These are phyloP conservation scores for Glonium stellatum DNA, from an alignment of 495 filamentous ascomycete genomes.

Conservation along the genomic window DNA sequence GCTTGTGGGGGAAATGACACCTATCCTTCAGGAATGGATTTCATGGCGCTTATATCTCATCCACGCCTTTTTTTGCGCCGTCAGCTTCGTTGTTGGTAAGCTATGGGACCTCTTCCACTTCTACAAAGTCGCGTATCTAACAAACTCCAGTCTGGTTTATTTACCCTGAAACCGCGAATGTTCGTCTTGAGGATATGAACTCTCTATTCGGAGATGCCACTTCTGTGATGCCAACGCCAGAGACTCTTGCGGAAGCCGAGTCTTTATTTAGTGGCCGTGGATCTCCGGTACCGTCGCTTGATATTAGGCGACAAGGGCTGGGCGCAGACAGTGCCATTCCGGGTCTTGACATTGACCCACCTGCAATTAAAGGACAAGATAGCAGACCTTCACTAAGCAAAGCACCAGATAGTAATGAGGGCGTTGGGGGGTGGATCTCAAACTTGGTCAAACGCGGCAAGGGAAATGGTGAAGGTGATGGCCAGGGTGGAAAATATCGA, in stretches of 20 bases:
- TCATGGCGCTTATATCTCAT: slow-evolving; percentile 89
- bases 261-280: slow-evolving; percentile 59
- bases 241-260: slow-evolving; percentile 62
- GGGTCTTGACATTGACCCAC: slow-evolving; percentile 66
- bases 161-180: slow-evolving; percentile 92
- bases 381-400: slow-evolving; percentile 39
- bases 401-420: slow-evolving; percentile 42
- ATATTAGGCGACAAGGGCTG: slow-evolving; percentile 54
- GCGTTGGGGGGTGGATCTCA: slow-evolving; percentile 63
- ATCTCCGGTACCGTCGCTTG: slow-evolving; percentile 73
- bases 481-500: slow-evolving; percentile 54
- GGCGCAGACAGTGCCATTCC: slow-evolving; percentile 59
- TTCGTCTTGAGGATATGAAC: slow-evolving; percentile 96
- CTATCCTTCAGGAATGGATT: slow-evolving; percentile 82
- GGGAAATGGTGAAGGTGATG: slow-evolving; percentile 40
- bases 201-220: slow-evolving; percentile 82
- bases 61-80: slow-evolving; percentile 94
- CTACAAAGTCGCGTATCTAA: slow-evolving; percentile 6
- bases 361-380: slow-evolving; percentile 44
- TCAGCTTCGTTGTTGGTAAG: slow-evolving; percentile 94
- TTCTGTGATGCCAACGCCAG: slow-evolving; percentile 64
- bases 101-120: slow-evolving; percentile 13
- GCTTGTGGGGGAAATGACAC: slow-evolving; percentile 91
- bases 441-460: slow-evolving; percentile 53
- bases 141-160: slow-evolving; percentile 73